A percentile compares a stretch with the other conserved stretches of the same genome.
Evolutionary conservation across 805 yeast species (phyloP).

Genomic region (Metschnikowia peoriensis): DNA sequence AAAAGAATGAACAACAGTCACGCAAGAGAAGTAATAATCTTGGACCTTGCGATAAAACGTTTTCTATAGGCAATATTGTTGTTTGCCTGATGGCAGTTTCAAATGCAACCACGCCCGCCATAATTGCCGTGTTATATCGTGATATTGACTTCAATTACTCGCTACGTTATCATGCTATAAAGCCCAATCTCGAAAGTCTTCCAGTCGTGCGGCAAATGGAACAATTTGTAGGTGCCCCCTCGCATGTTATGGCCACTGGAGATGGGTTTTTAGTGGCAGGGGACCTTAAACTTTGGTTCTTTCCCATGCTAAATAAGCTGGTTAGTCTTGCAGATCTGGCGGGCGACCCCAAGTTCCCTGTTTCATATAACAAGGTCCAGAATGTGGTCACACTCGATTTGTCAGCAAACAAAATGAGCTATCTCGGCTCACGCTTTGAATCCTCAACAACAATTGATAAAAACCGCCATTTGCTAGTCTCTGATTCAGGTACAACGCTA

Average conservation of each 20-base stretch:
- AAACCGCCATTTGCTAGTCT: constrained; percentile 24
- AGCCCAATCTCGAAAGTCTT: constrained; percentile 5
- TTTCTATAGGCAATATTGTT: constrained; percentile 14
- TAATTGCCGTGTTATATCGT: constrained; percentile 32
- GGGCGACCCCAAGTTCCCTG: constrained; percentile 10
- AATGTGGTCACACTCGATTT: constrained; percentile 11
- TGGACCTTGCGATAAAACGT: constrained; percentile 3
- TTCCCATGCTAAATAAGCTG: constrained; percentile 17
- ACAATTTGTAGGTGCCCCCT: constrained; percentile 29
- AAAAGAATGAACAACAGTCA: too few species aligned
- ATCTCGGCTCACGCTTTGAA: constrained; percentile 9
- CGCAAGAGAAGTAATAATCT: not conserved
- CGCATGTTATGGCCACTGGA: constrained; percentile 21
- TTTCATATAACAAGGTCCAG: constrained; percentile 2
- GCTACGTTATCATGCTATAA: constrained; percentile 28
- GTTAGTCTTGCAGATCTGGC: constrained; percentile 11
- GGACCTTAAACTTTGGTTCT: constrained; percentile 28
- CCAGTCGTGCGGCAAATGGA: constrained; percentile 23
- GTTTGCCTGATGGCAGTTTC: constrained; percentile 11
- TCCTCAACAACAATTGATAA: constrained; percentile 26
- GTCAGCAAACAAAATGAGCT: not conserved
- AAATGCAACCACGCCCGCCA: not conserved
- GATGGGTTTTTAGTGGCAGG: constrained; percentile 32
- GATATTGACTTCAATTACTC: constrained; percentile 34
- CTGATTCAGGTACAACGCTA: constrained; percentile 30